Percentiles rank a stretch among this genome's conserved stretches.
Conservation (phyloP, 2,329 filamentous ascomycete genomes). For the Curvularia spicifera region DNA sequence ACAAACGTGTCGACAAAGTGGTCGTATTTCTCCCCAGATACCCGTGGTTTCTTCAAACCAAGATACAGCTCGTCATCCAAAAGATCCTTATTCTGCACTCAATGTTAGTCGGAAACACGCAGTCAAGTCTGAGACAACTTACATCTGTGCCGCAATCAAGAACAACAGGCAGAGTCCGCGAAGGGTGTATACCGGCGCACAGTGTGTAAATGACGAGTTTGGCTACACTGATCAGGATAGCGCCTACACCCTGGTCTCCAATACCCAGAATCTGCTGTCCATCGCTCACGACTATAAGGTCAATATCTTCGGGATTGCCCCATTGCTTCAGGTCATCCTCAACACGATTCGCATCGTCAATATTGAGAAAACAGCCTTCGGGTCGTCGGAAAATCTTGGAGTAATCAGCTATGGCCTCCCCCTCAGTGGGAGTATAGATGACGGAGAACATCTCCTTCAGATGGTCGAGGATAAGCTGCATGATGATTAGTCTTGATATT, state of each 20-base stretch:
- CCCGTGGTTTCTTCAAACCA: conserved; percentile 70
- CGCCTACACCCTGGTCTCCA: conserved; percentile 86
- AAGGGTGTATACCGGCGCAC: conserved; percentile 85
- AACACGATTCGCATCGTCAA: conserved; percentile 70
- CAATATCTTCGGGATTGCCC: conserved; percentile 74
- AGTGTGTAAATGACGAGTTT: conserved; percentile 83
- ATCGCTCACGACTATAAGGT: conserved; percentile 88
- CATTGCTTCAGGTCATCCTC: conserved; percentile 71
- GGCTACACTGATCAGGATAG: conserved; percentile 81
- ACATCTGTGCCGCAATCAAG: conserved; percentile 84
- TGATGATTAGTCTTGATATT: conserved; percentile 9
- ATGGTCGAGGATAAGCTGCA: conserved; percentile 74
- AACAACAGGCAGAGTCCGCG: conserved; percentile 78
- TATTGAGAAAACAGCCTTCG: conserved; percentile 81
- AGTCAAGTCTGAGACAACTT: conserved; percentile 9
- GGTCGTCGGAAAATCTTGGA: conserved; percentile 78
- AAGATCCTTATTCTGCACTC: conserved; percentile 67
- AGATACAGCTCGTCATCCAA: conserved; percentile 81
- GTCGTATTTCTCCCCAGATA: conserved; percentile 75
- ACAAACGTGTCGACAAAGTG: conserved; percentile 79
- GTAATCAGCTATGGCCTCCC: conserved; percentile 85
- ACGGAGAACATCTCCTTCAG: conserved; percentile 87
- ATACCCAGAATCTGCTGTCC: conserved; percentile 79
- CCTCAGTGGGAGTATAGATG: conserved; percentile 92
- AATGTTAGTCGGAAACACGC: conserved; percentile 8